phyloP scores from a whole-genome alignment of 1,139 yeast species.

The Arxiozyma telluris region DNA sequence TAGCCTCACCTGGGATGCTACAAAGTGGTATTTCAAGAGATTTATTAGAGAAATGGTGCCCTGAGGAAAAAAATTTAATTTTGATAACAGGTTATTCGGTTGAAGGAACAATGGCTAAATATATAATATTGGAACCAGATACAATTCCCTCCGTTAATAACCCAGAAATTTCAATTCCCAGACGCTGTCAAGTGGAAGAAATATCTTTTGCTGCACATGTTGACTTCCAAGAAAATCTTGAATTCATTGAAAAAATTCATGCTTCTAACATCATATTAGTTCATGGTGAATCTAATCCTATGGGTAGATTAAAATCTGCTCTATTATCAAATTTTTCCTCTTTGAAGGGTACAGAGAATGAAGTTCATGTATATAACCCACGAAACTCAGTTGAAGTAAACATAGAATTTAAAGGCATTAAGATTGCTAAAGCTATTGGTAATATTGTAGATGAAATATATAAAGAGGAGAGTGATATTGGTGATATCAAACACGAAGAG shows the following conservation, averaged over 20 bases:
- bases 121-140: slow-evolving; percentile 74
- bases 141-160: slow-evolving; percentile 74
- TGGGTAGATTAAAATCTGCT: slow-evolving; percentile 95
- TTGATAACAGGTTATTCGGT: slow-evolving; percentile 94
- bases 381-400: slow-evolving; percentile 77
- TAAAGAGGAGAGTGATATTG: slow-evolving; percentile 19
- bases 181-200: slow-evolving; percentile 85
- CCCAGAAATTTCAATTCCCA: slow-evolving; percentile 76
- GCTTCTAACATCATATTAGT: slow-evolving; percentile 81
- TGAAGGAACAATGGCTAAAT: slow-evolving; percentile 97
- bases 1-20: slow-evolving; percentile 97
- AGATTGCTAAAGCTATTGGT: slow-evolving; percentile 81
- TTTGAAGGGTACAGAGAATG: slow-evolving; percentile 78
- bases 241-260: slow-evolving; percentile 78
- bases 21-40: slow-evolving; percentile 93
- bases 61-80: slow-evolving; percentile 83
- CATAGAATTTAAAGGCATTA: slow-evolving; percentile 72
- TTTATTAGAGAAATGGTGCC: slow-evolving; percentile 91
- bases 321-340: slow-evolving; percentile 75
- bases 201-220: slow-evolving; percentile 98
- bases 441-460: slow-evolving; percentile 48
- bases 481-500: slow-evolving; percentile 32
- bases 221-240: slow-evolving; percentile 86
- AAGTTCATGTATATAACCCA: slow-evolving; percentile 89
- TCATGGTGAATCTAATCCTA: slow-evolving; percentile 96